These are phyloP conservation scores for Kwoniella mangroviensis DNA, from an alignment of 768 basidiomycete species.

Conservation along the genomic window DNA sequence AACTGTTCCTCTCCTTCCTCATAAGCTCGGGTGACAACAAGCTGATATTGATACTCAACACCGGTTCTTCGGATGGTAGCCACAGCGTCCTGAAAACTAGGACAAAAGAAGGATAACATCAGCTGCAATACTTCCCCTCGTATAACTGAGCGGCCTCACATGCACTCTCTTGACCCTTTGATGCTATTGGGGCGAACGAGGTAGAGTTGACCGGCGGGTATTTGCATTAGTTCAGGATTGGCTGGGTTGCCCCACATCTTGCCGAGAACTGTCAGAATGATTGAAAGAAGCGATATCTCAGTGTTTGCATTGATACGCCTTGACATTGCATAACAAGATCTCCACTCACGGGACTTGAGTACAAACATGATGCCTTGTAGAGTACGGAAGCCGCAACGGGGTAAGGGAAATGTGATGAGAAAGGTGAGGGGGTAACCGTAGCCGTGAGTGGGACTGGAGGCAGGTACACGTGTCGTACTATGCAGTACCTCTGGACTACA, in stretches of 20 bases:
- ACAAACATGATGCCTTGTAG: conserved; percentile 48
- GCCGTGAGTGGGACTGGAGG: too few relatives aligned
- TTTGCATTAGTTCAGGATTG: conserved; percentile 92
- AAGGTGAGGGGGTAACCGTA: neutral
- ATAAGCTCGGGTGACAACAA: conserved; percentile 94
- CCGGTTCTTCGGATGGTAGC: conserved; percentile 80
- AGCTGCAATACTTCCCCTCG: neutral
- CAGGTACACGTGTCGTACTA: neutral
- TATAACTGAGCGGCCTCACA: conserved; percentile 65
- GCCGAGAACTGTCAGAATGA: conserved; percentile 69
- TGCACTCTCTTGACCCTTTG: conserved; percentile 93
- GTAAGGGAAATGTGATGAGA: neutral
- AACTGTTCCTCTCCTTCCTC: conserved; percentile 96
- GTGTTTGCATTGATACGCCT: neutral
- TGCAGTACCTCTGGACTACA: neutral
- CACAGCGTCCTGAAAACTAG: conserved; percentile 95
- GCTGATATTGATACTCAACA: conserved; percentile 75
- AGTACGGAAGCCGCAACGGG: neutral
- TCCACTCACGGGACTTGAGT: conserved; percentile 53
- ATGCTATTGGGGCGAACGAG: conserved; percentile 89
- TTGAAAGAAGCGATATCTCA: neutral
- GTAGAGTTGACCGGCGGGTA: conserved; percentile 86
- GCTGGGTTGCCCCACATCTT: conserved; percentile 97
- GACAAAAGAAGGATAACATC: neutral
- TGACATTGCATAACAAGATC: conserved; percentile 26